These are phyloP conservation scores for Annona squamosa DNA, from an alignment of 164 flowering plant genomes.

Conservation along the genomic window DNA sequence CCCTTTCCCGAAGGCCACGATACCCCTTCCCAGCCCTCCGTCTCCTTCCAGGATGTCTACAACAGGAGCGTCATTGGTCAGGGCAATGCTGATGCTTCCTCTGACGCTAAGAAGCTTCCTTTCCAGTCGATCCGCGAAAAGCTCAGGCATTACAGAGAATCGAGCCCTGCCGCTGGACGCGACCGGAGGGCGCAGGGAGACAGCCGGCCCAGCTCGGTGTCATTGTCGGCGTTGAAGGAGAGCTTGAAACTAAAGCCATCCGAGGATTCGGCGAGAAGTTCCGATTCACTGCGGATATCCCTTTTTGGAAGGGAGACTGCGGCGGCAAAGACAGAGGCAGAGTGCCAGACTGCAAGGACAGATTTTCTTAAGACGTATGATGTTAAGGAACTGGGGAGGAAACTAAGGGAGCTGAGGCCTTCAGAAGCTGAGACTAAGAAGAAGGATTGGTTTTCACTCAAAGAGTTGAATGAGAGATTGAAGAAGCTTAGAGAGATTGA, in stretches of 20 bases:
- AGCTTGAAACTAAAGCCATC: slow-evolving; percentile 28
- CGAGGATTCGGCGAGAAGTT: neutral
- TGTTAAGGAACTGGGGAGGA: slow-evolving; percentile 50
- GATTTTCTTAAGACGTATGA: slow-evolving; percentile 40
- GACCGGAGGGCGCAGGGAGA: slow-evolving; percentile 1
- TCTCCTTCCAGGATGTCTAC: slow-evolving; percentile 45
- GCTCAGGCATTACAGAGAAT: slow-evolving; percentile 19
- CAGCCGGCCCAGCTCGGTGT: slow-evolving; percentile 9
- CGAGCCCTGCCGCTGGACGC: neutral
- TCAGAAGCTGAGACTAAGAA: slow-evolving; percentile 13
- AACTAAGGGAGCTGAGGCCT: slow-evolving; percentile 51
- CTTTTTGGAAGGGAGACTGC: slow-evolving; percentile 30
- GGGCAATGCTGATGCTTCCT: neutral
- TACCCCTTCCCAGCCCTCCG: slow-evolving; percentile 7
- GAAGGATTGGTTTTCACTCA: slow-evolving; percentile 47
- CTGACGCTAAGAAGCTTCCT: neutral
- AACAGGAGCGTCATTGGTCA: slow-evolving; percentile 23
- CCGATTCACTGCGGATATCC: slow-evolving; percentile 16
- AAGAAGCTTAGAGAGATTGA: slow-evolving; percentile 53
- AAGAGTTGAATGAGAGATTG: slow-evolving; percentile 69
- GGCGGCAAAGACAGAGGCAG: slow-evolving; percentile 17
- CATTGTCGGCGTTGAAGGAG: slow-evolving; percentile 19
- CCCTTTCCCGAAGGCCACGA: slow-evolving; percentile 10
- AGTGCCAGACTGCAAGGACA: slow-evolving; percentile 16
- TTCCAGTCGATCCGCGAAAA: slow-evolving; percentile 35